Conservation (phyloP, 2,329 filamentous ascomycete species). For the Penicillium sp. region DNA sequence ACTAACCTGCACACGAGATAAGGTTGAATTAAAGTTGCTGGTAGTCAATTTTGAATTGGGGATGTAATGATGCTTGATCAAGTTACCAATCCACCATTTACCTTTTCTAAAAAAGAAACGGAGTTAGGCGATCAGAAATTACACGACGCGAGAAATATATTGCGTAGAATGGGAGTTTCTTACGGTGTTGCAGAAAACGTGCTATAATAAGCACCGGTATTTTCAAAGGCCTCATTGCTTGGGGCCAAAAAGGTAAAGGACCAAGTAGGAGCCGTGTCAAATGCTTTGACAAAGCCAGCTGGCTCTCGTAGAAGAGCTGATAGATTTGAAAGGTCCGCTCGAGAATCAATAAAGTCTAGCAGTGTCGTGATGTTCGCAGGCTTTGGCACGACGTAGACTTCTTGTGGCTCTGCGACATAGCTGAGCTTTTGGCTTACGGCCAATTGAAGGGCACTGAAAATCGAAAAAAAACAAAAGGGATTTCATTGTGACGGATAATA, state of each 20-base stretch:
- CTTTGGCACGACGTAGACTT: not conserved
- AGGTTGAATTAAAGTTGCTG: not conserved
- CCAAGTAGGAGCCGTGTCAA: not conserved
- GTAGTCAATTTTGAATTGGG: not conserved
- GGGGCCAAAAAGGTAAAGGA: not conserved
- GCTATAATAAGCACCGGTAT: not conserved
- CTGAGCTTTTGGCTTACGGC: not conserved
- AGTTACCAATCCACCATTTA: slow-evolving; percentile 1
- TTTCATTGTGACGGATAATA: no score
- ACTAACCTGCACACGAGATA: not conserved
- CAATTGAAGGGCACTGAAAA: not conserved
- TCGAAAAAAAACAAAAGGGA: not conserved
- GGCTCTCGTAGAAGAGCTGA: not conserved
- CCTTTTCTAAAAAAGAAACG: not conserved
- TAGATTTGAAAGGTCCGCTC: not conserved
- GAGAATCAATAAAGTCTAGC: not conserved
- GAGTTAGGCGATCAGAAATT: not conserved
- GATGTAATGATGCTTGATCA: not conserved
- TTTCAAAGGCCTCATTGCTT: not conserved
- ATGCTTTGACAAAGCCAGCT: not conserved
- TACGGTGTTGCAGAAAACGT: not conserved
- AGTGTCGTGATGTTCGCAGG: not conserved
- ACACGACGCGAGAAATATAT: not conserved
- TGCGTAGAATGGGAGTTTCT: not conserved
- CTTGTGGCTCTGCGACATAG: not conserved